Base-by-base conservation (phyloP, 805 yeast genomes). In the Metschnikowia continentalis region DNA sequence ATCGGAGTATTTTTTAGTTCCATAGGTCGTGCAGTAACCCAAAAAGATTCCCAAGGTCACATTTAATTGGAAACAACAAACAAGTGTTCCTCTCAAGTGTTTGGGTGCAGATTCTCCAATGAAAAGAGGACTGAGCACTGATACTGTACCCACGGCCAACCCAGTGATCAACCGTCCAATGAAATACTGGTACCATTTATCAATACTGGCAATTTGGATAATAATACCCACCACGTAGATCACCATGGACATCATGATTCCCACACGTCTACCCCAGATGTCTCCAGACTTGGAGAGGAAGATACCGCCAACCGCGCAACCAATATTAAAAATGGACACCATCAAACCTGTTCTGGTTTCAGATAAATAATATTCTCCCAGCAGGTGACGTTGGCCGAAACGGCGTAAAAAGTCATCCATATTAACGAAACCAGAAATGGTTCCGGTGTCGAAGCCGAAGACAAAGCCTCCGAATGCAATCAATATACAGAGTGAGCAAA, bases 361-460 rank as follows among this genome's bases (percentile, higher is more conserved):
- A n/a, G 78, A 69, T 46, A 81, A 65, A 43, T 65, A 63, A 55
- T 64, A 61, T 2, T 60, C 66, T 51, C 84, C 85, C n/a, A 62
- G 61, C 5, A 63, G 46, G 51, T 70, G 55, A 2, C 54, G 20
- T 54, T 72, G 67, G 62, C 87, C 89, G 57, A 83, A 83, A 59
- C 83, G 70, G 17, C 56, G 50, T 47, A 69, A 62, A 66, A 78
- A 84, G 54, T 82, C 81, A n/a, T 72, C 59, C 83, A 84, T 80
- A 63, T 80, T 80, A 46, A 83, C 81, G 60, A 84, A 81, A 57
- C 89, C 89, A 38, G 87, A 82, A 66, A 84, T 80, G 56, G 90
- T 83, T 72, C 90, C 90, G 47, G 88, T 85, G 72, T 84, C 90
- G 78, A 84, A 84, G 53, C 90, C 90, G 61, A 83, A 85, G 42